Conservation (phyloP, 345 rosid genomes). For the Eutrema yunnanense region DNA sequence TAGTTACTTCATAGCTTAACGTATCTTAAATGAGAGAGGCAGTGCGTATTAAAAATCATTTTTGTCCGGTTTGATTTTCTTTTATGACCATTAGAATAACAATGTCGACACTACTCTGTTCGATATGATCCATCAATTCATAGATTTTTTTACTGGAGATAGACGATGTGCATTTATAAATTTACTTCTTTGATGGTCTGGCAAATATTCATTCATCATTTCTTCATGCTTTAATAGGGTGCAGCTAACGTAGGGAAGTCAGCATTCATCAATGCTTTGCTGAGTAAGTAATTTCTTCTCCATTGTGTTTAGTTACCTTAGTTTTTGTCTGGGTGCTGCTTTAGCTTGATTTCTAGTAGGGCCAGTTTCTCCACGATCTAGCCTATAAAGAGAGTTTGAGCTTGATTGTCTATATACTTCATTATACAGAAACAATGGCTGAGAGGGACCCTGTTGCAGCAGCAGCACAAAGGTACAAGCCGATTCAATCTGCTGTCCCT, state of each 20-base stretch:
- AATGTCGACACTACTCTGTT: background rate
- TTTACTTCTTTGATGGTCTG: background rate
- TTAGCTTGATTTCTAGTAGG: background rate
- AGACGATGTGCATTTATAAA: background rate
- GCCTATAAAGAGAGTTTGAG: background rate
- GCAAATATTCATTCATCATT: background rate
- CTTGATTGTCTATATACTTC: background rate
- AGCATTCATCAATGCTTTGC: conserved; percentile 84
- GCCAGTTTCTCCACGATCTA: background rate
- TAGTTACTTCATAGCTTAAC: background rate
- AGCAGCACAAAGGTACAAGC: conserved; percentile 78
- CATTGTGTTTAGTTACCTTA: background rate
- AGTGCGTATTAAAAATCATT: background rate
- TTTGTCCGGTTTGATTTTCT: background rate
- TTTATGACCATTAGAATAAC: background rate
- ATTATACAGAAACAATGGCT: conserved; percentile 59
- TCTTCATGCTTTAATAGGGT: conserved; percentile 44
- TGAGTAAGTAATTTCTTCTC: conserved; percentile 54
- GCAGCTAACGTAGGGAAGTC: conserved; percentile 98
- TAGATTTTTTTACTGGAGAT: background rate
- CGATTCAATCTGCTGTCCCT: conserved; percentile 96
- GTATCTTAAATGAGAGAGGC: background rate
- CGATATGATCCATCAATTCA: background rate
- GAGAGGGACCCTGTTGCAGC: conserved; percentile 91
- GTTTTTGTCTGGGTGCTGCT: background rate